Conservation (phyloP, 176 grass and related monocot species). For the Lolium rigidum region DNA sequence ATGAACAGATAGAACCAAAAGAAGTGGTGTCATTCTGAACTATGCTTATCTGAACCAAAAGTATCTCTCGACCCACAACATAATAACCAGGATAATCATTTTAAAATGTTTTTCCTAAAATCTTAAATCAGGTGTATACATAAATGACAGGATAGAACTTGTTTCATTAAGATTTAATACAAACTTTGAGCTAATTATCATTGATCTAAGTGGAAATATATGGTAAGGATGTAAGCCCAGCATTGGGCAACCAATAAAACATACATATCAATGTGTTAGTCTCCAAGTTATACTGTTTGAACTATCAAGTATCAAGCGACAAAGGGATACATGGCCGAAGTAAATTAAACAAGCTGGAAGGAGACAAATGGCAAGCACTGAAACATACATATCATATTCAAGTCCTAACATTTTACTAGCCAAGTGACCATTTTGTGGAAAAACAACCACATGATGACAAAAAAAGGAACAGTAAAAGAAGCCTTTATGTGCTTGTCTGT, state of each 20-base stretch:
- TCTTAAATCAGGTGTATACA: slow-evolving; percentile 5
- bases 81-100: slow-evolving; percentile 18
- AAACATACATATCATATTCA: slow-evolving; percentile 10
- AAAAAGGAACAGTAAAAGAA: slow-evolving; percentile 20
- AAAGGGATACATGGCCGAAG: slow-evolving; percentile 5
- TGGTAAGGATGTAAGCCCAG: background rate
- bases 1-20: background rate
- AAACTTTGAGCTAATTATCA: slow-evolving; percentile 22
- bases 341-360: slow-evolving; percentile 7
- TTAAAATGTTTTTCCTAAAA: background rate
- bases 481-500: background rate
- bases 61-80: slow-evolving; percentile 7
- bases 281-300: slow-evolving; percentile 21
- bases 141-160: background rate
- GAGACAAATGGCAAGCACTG: slow-evolving; percentile 21
- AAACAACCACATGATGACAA: background rate
- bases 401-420: slow-evolving; percentile 1
- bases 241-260: slow-evolving; percentile 1
- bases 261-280: slow-evolving; percentile 18
- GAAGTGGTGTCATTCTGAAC: slow-evolving; percentile 17
- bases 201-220: slow-evolving; percentile 13
- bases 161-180: slow-evolving; percentile 17
- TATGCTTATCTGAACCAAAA: slow-evolving; percentile 4
- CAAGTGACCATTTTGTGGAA: background rate
- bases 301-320: slow-evolving; percentile 19